Evolutionary conservation across 2,329 filamentous ascomycete genomes (phyloP).

Genomic region (Claviceps purpurea): DNA sequence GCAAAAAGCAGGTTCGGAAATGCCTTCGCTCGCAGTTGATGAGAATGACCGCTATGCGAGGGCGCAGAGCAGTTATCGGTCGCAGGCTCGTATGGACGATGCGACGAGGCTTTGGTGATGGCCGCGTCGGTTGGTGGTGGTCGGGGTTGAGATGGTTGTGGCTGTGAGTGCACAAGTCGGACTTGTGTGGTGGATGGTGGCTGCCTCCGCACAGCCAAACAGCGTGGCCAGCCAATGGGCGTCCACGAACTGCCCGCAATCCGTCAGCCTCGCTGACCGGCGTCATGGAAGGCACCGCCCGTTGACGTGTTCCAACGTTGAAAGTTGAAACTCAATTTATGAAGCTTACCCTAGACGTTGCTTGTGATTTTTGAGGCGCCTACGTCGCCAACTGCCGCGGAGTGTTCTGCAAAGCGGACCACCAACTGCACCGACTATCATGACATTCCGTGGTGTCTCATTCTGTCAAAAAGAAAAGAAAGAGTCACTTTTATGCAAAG

Average conservation of each 20-base stretch:
- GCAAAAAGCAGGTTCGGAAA: not conserved
- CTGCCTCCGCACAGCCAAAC: not conserved
- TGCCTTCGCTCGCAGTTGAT: not conserved
- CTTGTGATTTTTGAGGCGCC: not conserved
- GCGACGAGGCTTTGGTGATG: not conserved
- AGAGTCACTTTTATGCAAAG: not conserved
- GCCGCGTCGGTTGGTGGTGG: not conserved
- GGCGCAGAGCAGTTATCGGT: not conserved
- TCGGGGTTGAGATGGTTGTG: not conserved
- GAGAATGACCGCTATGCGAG: constrained; percentile 1
- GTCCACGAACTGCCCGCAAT: not conserved
- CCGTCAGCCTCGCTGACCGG: not conserved
- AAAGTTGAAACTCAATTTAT: not conserved
- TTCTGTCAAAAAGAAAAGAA: not conserved
- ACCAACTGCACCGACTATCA: too few relatives aligned
- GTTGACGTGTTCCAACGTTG: not conserved
- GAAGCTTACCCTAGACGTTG: not conserved
- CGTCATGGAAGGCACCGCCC: not conserved
- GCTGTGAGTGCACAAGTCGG: not conserved
- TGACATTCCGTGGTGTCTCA: too few relatives aligned
- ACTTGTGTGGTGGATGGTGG: not conserved
- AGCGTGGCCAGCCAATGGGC: not conserved
- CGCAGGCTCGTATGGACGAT: constrained; percentile 1
- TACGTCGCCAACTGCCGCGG: too few relatives aligned
- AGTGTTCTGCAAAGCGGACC: too few relatives aligned